Base-by-base conservation (phyloP, 2,329 filamentous ascomycete species). In the Colletotrichum gloeosporioides region DNA sequence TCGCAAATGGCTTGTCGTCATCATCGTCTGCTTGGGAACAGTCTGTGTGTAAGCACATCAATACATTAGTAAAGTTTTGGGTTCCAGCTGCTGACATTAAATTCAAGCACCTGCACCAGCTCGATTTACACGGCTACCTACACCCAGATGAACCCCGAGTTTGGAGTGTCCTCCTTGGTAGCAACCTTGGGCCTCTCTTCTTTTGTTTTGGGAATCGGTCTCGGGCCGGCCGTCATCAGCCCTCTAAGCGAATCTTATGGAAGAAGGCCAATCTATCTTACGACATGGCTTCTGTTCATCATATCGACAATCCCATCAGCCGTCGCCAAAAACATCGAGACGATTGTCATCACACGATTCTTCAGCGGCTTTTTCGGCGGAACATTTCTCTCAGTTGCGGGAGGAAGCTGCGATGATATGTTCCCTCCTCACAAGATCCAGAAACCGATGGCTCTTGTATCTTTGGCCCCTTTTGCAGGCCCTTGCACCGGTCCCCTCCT, bases 61-160 rank as follows among this genome's bases (percentile, higher is more conserved):
- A n/a, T 4, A 7, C n/a, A 53, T 13, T 12, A 53, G 13, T n/a
- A 8, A 22, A 22, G n/a, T 12, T 9, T 12, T 6, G n/a, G 10
- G 10, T 53, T 53, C 6, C 6, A 15, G 12, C 29, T 32, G n/a
- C 31, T 62, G 12, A 62, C 31, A 13, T 32, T 6, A 29, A 22
- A 62, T 7, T 32, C 29, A 79, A 96, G 94, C 65, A 98, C 96
- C 13, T 95, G 93, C 82, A 92, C 94, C 2, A 96, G 94, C 65
- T 97, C 95, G 12, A 92, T 98, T 80, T 98, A 98, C 84, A 96
- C 95, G 1, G 91, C 92, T 13, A 97, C 95, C 0, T 98, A 98
- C 83, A 83, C 81, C 12, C 94, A 96, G 83, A 91, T 98, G 84
- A 91, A 93, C 77, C 85, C 88, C 27, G 94, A 98, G 71, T 97